Evolutionary conservation across 805 yeast species (phyloP).

Genomic region (Hanseniaspora hatyaiensis): DNA sequence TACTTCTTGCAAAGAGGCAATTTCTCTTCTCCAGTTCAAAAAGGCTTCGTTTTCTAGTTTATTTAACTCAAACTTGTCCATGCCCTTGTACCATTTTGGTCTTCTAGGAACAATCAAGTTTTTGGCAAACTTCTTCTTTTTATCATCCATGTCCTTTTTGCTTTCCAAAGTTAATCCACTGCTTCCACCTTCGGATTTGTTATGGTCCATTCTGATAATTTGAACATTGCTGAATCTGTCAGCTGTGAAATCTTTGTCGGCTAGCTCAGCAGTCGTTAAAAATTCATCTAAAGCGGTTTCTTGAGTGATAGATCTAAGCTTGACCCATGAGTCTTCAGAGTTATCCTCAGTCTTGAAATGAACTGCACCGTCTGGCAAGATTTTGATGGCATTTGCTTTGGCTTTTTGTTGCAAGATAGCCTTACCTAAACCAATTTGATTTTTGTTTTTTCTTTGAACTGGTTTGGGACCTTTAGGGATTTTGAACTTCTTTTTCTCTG

Average conservation of each 20-base stretch:
- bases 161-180: conserved; percentile 59
- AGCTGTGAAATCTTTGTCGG: conserved; percentile 92
- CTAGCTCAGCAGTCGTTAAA: conserved; percentile 85
- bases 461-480: conserved; percentile 91
- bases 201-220: conserved; percentile 59
- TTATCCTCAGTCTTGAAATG: conserved; percentile 75
- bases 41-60: conserved; percentile 82
- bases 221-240: conserved; percentile 73
- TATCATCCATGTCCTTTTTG: conserved; percentile 44
- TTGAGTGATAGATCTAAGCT: conserved; percentile 85
- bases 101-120: conserved; percentile 83
- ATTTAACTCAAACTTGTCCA: conserved; percentile 66
- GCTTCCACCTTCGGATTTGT: conserved; percentile 31
- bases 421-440: conserved; percentile 75
- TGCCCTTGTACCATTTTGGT: conserved; percentile 69
- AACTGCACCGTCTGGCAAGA: conserved; percentile 75
- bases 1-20: conserved; percentile 77
- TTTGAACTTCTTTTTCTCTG: conserved; percentile 62
- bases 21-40: conserved; percentile 83
- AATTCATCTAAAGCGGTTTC: conserved; percentile 90
- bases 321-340: conserved; percentile 72
- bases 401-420: conserved; percentile 64
- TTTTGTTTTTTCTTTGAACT: conserved; percentile 69
- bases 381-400: conserved; percentile 56
- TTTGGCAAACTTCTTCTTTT: conserved; percentile 56